phyloP scores from a whole-genome alignment of 345 rosid species.

The Gossypium longicalyx region DNA sequence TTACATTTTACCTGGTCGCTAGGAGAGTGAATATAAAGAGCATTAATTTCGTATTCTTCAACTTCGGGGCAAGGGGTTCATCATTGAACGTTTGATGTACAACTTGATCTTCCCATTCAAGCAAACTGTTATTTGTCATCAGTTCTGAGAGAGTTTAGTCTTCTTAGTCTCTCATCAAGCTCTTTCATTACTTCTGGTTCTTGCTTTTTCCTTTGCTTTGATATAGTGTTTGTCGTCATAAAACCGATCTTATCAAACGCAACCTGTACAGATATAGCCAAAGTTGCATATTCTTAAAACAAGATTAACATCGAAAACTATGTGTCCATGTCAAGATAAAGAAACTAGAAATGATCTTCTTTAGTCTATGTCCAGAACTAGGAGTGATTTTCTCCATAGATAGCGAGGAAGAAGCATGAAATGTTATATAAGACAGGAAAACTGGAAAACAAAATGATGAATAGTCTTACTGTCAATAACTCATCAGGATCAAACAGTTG shows the following conservation, averaged over 20 bases:
- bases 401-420: background rate
- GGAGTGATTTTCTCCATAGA: background rate
- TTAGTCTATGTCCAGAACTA: background rate
- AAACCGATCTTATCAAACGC: constrained; percentile 93
- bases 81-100: constrained; percentile 14
- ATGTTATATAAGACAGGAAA: background rate
- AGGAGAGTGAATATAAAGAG: constrained; percentile 5
- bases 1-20: constrained; percentile 17
- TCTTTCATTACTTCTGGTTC: constrained; percentile 98
- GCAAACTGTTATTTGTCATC: constrained; percentile 27
- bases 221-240: constrained; percentile 82
- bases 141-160: constrained; percentile 69
- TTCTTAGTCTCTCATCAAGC: constrained; percentile 82
- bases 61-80: constrained; percentile 23
- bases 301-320: background rate
- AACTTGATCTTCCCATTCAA: constrained; percentile 2
- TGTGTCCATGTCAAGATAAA: background rate
- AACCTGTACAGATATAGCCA: constrained; percentile 44
- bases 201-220: constrained; percentile 95
- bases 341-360: background rate
- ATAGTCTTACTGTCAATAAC: constrained; percentile 59
- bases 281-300: background rate
- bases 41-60: background rate
- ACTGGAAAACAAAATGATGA: background rate
- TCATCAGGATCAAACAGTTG: constrained; percentile 98